These are phyloP conservation scores for Podosphaera fusca DNA, from an alignment of 2,329 filamentous ascomycete species.

Conservation along the genomic window DNA sequence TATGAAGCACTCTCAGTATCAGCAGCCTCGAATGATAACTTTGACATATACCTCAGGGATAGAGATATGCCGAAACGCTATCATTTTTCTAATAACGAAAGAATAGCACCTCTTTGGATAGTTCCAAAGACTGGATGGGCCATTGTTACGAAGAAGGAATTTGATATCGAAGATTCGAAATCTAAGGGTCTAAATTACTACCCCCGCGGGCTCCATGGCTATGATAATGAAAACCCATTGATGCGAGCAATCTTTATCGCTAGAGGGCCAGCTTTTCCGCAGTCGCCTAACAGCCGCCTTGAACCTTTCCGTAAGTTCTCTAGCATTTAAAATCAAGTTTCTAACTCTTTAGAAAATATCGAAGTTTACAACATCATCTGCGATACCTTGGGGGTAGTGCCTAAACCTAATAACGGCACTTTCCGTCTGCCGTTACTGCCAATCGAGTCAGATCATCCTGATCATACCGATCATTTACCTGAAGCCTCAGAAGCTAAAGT, in stretches of 20 bases:
- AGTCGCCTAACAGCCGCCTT: conserved; percentile 56
- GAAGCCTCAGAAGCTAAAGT: conserved; percentile 23
- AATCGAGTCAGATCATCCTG: conserved; percentile 25
- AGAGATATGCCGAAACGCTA: conserved; percentile 79
- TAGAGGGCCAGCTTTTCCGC: conserved; percentile 75
- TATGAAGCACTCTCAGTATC: conserved; percentile 37
- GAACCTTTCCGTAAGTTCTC: conserved; percentile 52
- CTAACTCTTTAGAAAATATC: conserved; percentile 45
- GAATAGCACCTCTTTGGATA: conserved; percentile 89
- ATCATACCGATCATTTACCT: conserved; percentile 25
- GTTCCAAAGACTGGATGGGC: conserved; percentile 85
- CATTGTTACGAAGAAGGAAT: conserved; percentile 59
- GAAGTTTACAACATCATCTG: conserved; percentile 91
- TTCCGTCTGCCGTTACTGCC: conserved; percentile 40
- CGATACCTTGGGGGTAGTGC: conserved; percentile 54
- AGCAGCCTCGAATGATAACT: conserved; percentile 37
- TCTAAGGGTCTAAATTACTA: conserved; percentile 45
- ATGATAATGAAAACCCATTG: conserved; percentile 80
- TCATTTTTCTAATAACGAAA: conserved; percentile 68
- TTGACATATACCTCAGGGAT: conserved; percentile 73
- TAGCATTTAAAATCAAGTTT: not conserved
- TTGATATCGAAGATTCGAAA: conserved; percentile 46
- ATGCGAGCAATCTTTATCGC: conserved; percentile 95
- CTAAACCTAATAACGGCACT: conserved; percentile 71
- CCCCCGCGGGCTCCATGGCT: conserved; percentile 74